A percentile compares a stretch with the other conserved stretches of the same genome.
These are phyloP conservation scores for Gaeumannomyces sp. DNA, from an alignment of 2,329 filamentous ascomycete genomes.

Conservation along the genomic window DNA sequence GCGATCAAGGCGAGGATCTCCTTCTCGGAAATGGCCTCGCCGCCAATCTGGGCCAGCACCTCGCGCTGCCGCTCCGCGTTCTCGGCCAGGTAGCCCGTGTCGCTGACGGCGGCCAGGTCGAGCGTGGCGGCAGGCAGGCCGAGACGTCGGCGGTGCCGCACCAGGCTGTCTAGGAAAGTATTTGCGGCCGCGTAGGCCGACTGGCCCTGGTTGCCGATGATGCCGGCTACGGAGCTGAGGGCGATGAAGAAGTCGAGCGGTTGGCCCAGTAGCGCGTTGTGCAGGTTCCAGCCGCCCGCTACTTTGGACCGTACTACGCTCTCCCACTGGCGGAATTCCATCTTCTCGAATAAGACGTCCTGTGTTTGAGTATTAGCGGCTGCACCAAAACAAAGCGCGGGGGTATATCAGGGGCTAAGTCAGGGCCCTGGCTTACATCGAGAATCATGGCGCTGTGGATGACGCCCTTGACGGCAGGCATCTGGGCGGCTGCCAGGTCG, in stretches of 20 bases:
- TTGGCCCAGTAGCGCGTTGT: constrained; percentile 15
- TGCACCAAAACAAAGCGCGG: no score
- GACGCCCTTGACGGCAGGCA: constrained; percentile 15
- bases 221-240: constrained; percentile 21
- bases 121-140: constrained; percentile 11
- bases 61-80: constrained; percentile 11
- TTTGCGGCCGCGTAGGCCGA: constrained; percentile 27
- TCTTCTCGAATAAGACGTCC: constrained; percentile 19
- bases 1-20: constrained; percentile 14
- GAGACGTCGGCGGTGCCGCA: constrained; percentile 14
- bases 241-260: constrained; percentile 27
- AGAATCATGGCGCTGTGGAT: constrained; percentile 19
- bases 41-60: constrained; percentile 12
- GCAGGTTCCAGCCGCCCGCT: constrained; percentile 22
- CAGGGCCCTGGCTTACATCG: constrained; percentile 9
- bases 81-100: constrained; percentile 15
- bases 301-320: constrained; percentile 23
- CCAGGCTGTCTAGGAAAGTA: constrained; percentile 25
- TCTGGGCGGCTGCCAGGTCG: constrained; percentile 14
- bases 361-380: constrained; percentile 5
- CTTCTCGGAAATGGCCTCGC: constrained; percentile 12
- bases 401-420: not conserved
- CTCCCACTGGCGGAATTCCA: constrained; percentile 12
- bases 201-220: constrained; percentile 22
- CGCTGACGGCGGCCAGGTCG: constrained; percentile 13